These are phyloP conservation scores for Termitomyces sp. DNA, from an alignment of 768 basidiomycete species.

Conservation along the genomic window DNA sequence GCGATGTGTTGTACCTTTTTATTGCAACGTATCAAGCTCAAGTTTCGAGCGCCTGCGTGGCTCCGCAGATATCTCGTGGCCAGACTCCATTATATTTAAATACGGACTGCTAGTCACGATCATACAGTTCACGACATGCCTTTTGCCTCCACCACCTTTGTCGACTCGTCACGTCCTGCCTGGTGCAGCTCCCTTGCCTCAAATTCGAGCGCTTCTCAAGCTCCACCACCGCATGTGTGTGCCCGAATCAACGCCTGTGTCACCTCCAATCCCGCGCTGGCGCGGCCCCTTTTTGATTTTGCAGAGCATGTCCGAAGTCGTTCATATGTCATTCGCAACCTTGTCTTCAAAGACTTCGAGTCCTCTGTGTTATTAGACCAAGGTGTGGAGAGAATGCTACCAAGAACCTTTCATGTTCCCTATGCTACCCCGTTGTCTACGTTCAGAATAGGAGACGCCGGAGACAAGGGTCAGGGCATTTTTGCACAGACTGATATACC, in stretches of 20 bases:
- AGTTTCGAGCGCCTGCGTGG: background rate
- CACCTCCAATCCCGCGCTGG: constrained; percentile 17
- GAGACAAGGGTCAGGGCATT: constrained; percentile 30
- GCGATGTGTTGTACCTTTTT: background rate
- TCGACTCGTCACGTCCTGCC: constrained; percentile 2
- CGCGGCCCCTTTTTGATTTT: constrained; percentile 21
- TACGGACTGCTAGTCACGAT: constrained; percentile 1
- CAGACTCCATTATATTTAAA: constrained; percentile 4
- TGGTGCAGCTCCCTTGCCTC: constrained; percentile 1
- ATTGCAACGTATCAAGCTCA: background rate
- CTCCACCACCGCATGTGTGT: constrained; percentile 15
- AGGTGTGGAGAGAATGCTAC: constrained; percentile 23
- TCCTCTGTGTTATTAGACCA: constrained; percentile 26
- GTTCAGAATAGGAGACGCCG: constrained; percentile 21
- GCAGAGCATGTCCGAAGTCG: constrained; percentile 20
- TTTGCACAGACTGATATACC: constrained; percentile 30
- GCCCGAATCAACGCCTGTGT: constrained; percentile 17
- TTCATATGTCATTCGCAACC: constrained; percentile 20
- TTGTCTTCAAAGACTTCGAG: constrained; percentile 16
- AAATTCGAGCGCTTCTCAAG: background rate
- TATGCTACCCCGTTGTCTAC: background rate
- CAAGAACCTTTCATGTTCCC: constrained; percentile 10
- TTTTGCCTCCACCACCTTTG: background rate
- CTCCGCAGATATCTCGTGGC: constrained; percentile 4
- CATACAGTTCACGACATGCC: constrained; percentile 9